Conservation (phyloP, 176 grass and related monocot species). For the Rhynchospora tenuis region DNA sequence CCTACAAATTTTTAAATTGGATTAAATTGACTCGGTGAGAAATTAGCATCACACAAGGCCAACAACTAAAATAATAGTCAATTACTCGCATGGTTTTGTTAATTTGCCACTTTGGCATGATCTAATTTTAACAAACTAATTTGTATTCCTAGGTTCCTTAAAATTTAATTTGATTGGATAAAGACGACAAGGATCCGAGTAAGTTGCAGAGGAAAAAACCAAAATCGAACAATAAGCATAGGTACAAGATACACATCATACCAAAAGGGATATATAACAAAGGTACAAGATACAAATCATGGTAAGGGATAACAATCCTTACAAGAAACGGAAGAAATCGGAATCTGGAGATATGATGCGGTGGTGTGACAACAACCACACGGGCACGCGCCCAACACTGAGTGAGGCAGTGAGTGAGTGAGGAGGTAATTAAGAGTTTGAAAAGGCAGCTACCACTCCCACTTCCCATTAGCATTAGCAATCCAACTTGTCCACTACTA, state of each 20-base stretch:
- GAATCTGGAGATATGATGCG: not conserved
- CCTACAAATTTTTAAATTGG: not conserved
- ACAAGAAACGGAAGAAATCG: slow-evolving; percentile 11
- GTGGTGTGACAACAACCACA: slow-evolving; percentile 41
- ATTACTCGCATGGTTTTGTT: too few relatives aligned
- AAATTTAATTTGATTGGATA: not conserved
- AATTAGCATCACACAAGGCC: too few relatives aligned
- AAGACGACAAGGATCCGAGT: not conserved
- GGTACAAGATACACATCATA: not conserved
- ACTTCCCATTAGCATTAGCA: not conserved
- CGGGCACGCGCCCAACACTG: slow-evolving; percentile 46
- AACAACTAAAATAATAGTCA: too few relatives aligned
- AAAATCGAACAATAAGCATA: not conserved
- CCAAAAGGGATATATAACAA: not conserved
- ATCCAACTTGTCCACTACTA: slow-evolving; percentile 34
- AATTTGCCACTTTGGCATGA: too few relatives aligned
- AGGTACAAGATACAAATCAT: not conserved
- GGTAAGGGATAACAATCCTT: not conserved
- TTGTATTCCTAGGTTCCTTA: not conserved
- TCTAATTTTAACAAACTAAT: not conserved
- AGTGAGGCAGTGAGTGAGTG: not conserved
- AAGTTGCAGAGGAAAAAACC: not conserved
- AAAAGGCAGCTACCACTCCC: not conserved
- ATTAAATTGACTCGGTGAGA: not conserved
- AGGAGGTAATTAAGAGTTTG: not conserved